phyloP scores from a whole-genome alignment of 768 basidiomycete species.

The Lactarius sanguifluus region DNA sequence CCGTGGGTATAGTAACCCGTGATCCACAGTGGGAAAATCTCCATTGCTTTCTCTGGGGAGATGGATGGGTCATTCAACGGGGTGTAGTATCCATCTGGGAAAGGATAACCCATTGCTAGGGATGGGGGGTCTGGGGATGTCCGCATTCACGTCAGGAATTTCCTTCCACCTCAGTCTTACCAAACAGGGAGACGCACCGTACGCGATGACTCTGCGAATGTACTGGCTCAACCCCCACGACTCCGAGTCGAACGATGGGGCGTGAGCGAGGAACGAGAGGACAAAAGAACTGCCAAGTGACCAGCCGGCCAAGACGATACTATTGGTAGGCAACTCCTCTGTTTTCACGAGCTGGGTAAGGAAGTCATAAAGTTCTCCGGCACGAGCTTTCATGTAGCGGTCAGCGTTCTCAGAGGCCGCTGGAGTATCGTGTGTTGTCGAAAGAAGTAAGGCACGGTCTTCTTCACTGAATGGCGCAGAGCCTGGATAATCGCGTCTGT shows the following conservation, averaged over 20 bases:
- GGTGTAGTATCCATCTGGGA: background rate
- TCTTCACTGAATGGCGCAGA: conserved; percentile 2
- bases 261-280: background rate
- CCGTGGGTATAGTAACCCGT: conserved; percentile 1
- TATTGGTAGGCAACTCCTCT: background rate
- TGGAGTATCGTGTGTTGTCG: background rate
- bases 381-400: background rate
- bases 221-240: background rate
- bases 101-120: background rate
- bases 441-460: background rate
- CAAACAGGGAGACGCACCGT: background rate
- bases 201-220: conserved; percentile 1
- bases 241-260: background rate
- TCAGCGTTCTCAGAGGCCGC: background rate
- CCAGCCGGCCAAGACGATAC: background rate
- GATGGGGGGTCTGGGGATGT: background rate
- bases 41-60: background rate
- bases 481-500: conserved; percentile 5
- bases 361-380: background rate
- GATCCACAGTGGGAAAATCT: background rate
- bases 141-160: background rate
- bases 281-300: background rate
- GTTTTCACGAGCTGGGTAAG: background rate
- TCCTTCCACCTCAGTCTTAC: too few species aligned
- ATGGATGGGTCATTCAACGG: conserved; percentile 2